Percentiles rank a stretch among this genome's conserved stretches.
Conservation (phyloP, 2,329 filamentous ascomycete genomes). For the Harringtonia aguacate region DNA sequence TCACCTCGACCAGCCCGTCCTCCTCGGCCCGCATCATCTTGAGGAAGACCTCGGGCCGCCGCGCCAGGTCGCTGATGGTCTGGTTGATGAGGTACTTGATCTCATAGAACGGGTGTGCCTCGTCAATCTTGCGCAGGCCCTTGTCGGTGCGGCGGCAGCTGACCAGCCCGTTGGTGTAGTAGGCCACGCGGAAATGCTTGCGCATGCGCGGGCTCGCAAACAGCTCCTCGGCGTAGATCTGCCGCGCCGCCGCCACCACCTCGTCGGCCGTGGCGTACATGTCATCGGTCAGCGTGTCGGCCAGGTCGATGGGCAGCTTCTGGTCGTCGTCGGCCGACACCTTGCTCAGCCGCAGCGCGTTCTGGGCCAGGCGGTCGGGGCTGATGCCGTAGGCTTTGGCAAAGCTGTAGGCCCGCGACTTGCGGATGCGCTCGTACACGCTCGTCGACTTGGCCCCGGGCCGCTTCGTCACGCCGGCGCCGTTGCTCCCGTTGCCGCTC, state of each 20-base stretch:
- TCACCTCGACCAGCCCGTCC: slow-evolving; percentile 82
- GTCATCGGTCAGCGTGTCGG: slow-evolving; percentile 63
- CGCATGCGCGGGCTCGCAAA: slow-evolving; percentile 81
- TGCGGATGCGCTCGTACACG: slow-evolving; percentile 76
- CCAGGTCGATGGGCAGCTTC: slow-evolving; percentile 73
- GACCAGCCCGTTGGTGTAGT: slow-evolving; percentile 73
- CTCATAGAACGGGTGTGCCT: slow-evolving; percentile 92
- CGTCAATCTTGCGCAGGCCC: slow-evolving; percentile 84
- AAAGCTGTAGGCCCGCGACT: slow-evolving; percentile 67
- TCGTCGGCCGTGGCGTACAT: slow-evolving; percentile 67
- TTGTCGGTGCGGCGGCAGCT: slow-evolving; percentile 91
- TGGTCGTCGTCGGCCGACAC: slow-evolving; percentile 76
- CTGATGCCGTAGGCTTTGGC: slow-evolving; percentile 86
- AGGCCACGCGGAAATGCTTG: slow-evolving; percentile 72
- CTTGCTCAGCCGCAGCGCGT: slow-evolving; percentile 67
- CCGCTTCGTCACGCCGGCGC: slow-evolving; percentile 59
- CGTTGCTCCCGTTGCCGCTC: slow-evolving; percentile 42
- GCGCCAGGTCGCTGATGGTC: slow-evolving; percentile 69
- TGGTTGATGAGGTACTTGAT: slow-evolving; percentile 94
- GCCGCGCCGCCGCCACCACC: slow-evolving; percentile 68
- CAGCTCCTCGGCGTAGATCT: slow-evolving; percentile 86
- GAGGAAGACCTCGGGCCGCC: slow-evolving; percentile 78
- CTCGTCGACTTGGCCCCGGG: slow-evolving; percentile 68
- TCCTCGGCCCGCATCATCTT: slow-evolving; percentile 97
- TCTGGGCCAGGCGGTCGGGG: slow-evolving; percentile 79